Conservation (phyloP, 257 asterid species). For the Solanum chiquidenum region DNA sequence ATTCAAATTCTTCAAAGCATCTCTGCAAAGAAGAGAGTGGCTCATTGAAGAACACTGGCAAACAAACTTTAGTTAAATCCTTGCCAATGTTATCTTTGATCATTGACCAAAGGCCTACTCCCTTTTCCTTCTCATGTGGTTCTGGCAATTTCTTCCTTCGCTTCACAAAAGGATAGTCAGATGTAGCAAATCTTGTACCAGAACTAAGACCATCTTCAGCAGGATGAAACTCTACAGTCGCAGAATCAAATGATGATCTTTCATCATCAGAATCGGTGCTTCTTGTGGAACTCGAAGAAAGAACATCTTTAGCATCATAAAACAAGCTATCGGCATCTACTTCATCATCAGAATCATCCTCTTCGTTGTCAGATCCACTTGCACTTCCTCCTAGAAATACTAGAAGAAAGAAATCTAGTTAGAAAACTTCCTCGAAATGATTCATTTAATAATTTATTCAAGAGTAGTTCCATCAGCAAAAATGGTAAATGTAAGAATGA, state of each 20-base stretch:
- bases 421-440: not conserved
- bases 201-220: slow-evolving; percentile 1
- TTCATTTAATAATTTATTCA: not conserved
- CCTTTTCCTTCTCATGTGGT: slow-evolving; percentile 15
- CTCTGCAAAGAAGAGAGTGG: slow-evolving; percentile 15
- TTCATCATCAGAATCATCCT: slow-evolving; percentile 12
- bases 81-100: slow-evolving; percentile 16
- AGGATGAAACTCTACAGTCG: not conserved
- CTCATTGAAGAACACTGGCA: slow-evolving; percentile 19
- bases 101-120: slow-evolving; percentile 16
- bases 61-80: slow-evolving; percentile 15
- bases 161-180: slow-evolving; percentile 3
- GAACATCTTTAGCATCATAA: slow-evolving; percentile 3
- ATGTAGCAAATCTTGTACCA: not conserved
- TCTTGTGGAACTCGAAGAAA: slow-evolving; percentile 5
- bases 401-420: not conserved
- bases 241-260: slow-evolving; percentile 7
- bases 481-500: not conserved
- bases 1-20: slow-evolving; percentile 13
- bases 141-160: slow-evolving; percentile 14
- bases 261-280: not conserved
- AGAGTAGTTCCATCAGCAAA: not conserved
- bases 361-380: slow-evolving; percentile 9
- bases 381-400: slow-evolving; percentile 7
- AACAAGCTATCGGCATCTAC: not conserved